Base-by-base conservation (phyloP, 2,329 filamentous ascomycete genomes). In the Aspergillus amoenus region DNA sequence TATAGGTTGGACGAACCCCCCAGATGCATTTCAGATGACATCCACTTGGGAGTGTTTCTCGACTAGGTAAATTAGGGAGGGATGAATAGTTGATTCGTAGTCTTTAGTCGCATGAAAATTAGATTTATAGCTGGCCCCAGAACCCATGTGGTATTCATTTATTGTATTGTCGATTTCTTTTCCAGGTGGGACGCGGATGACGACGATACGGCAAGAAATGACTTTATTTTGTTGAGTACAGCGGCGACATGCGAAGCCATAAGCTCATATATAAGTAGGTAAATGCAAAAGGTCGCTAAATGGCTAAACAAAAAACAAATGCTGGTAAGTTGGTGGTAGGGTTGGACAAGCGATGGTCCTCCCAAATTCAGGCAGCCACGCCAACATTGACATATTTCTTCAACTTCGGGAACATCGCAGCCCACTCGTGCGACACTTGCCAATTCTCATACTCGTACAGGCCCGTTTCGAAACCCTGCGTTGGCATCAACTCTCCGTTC, bases 381-480 rank as follows among this genome's bases (percentile, higher is more conserved):
- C 47, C 55, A 15, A 57, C 22, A 46, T 57, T 57, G 11, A 57
- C 55, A 5, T 50, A 49, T 13, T 54, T 49, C 32, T 37, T 48
- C 30, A 57, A 22, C 18, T 50, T 49, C n/a, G 55, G 55, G 24
- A 57, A 57, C 39, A 24, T 57, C 3, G 40, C 39, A 13, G 45
- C 50, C 55, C 55, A 57, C 17, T 57, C 55, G 21, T 30, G 39
- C n/a, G 55, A 50, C 39, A 57, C 51, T 17, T 54, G 55, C 55
- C 55, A 57, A 41, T 57, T 57, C 24, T 48, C 44, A 22, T 57
- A 57, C 9, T 40, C 22, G 18, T 57, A 54, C 3, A 54, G 47
- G 2, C 50, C 55, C 7, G 21, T 42, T 46, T 57, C 55, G 17
- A 57, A 57, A 39, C 22, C 32, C 3, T 48, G 44, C 15, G 55